Evolutionary conservation across 768 basidiomycete genomes (phyloP).

Genomic region (Lanmaoa rubissima): DNA sequence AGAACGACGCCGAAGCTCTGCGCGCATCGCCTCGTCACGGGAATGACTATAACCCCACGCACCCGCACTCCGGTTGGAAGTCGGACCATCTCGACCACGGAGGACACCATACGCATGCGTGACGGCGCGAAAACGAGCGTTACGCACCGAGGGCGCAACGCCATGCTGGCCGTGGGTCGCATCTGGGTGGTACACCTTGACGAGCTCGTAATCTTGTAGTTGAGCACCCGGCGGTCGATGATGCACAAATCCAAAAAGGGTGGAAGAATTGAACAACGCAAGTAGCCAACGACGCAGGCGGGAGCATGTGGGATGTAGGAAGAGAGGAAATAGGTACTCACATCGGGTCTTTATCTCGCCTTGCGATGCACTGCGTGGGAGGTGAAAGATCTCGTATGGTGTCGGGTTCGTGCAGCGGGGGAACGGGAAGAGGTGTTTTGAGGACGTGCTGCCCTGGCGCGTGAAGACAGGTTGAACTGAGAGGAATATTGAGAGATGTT

Average conservation of each 20-base stretch:
- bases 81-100: slow-evolving; percentile 3
- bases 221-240: not conserved
- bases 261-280: not conserved
- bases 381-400: slow-evolving; percentile 73
- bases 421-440: slow-evolving; percentile 40
- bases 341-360: slow-evolving; percentile 66
- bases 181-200: slow-evolving; percentile 72
- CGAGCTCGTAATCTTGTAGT: slow-evolving; percentile 67
- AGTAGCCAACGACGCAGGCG: not conserved
- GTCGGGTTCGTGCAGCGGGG: slow-evolving; percentile 54
- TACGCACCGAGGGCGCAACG: slow-evolving; percentile 44
- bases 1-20: slow-evolving; percentile 52
- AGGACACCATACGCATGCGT: slow-evolving; percentile 59
- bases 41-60: slow-evolving; percentile 4
- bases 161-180: slow-evolving; percentile 40
- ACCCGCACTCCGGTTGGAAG: not conserved
- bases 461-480: not conserved
- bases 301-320: not conserved
- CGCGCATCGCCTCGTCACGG: slow-evolving; percentile 42
- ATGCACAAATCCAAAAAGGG: not conserved
- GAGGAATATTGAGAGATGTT: not conserved
- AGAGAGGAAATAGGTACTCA: slow-evolving; percentile 34
- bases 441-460: slow-evolving; percentile 15
- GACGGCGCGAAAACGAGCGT: slow-evolving; percentile 63
- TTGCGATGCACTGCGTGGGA: slow-evolving; percentile 52